Base-by-base conservation (phyloP, 345 rosid genomes). In the Iberis pinnata region DNA sequence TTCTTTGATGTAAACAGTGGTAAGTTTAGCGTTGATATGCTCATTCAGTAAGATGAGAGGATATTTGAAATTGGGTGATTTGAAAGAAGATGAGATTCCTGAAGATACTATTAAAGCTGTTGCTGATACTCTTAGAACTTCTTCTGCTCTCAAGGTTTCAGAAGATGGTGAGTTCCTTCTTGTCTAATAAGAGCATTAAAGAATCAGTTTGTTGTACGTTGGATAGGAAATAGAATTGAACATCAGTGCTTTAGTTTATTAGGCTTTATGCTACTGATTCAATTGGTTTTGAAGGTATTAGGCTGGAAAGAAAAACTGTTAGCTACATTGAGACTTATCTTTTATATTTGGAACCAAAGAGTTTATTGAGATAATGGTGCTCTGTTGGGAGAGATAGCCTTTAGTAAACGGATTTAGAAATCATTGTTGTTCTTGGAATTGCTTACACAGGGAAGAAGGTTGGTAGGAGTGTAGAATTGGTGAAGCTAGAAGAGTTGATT, bases 1-100 rank as follows among this genome's bases (percentile, higher is more conserved):
- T 39, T 39, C 7, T 16, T 24, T 77, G n/a, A n/a, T 63, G 7
- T 12, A 42, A 43, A 64, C 16, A 92, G 97, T 88, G 95, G 86
- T 83, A 14, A 78, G 79, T 59, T 72, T 92, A 79, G 85, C 82
- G 41, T 78, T 92, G 80, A 88, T 92, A 56, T 92, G 98, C 41
- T 80, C 95, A 18, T 92, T 92, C 48, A 73, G 82, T 68, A 87
- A 80, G 79, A 92, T 92, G 98, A 85, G 78, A 67, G 74, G 64
- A 26, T 81, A 85, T 79, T 80, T 92, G 61, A 78, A 81, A 38
- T 65, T 92, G 73, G 74, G 54, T 27, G 74, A 74, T 64, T 58
- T 69, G 8, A 88, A 79, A 82, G 74, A 82, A 3, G 94, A 83
- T 9, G 95, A 85, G 0, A 71, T 88, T 1, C 78, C 90, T 0